Evolutionary conservation across 2,329 filamentous ascomycete species (phyloP).

Genomic region (Ophiostoma ulmi): DNA sequence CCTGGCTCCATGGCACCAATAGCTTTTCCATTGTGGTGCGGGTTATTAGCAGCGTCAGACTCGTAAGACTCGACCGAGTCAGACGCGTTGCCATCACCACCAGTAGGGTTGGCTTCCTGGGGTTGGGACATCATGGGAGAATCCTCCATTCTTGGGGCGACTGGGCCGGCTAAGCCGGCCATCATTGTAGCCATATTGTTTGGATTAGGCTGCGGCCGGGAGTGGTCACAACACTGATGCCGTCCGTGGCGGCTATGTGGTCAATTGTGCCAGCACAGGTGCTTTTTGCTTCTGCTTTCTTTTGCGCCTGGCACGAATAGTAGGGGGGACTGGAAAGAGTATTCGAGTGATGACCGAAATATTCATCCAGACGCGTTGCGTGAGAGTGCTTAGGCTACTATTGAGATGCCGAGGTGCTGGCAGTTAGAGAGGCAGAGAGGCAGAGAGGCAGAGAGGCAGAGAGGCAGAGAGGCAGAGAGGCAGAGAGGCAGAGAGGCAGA

Average conservation of each 20-base stretch:
- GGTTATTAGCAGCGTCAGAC: not conserved
- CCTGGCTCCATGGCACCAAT: conserved; percentile 3
- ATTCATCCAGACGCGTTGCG: conserved; percentile 12
- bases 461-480: not conserved
- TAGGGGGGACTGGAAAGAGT: not conserved
- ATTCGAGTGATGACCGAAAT: not conserved
- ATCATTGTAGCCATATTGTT: conserved; percentile 14
- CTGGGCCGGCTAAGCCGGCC: conserved; percentile 15
- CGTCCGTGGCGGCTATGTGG: conserved; percentile 7
- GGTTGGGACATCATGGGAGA: not conserved
- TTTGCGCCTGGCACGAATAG: conserved; percentile 13
- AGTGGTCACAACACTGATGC: conserved; percentile 10
- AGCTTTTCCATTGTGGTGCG: not conserved
- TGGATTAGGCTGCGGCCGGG: conserved; percentile 2
- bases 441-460: not conserved
- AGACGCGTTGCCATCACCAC: conserved; percentile 11
- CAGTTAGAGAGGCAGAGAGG: not conserved
- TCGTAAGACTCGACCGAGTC: conserved; percentile 13
- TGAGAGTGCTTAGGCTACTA: not conserved
- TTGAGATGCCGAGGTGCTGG: not conserved
- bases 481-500: too few species aligned
- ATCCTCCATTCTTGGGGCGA: conserved; percentile 10
- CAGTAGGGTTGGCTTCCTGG: not conserved
- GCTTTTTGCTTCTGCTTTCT: not conserved
- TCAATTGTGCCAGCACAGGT: not conserved